Percentiles rank a stretch among this genome's conserved stretches.
phyloP scores from a whole-genome alignment of 1,139 yeast genomes.

The Saccharomycopsis phalli region DNA sequence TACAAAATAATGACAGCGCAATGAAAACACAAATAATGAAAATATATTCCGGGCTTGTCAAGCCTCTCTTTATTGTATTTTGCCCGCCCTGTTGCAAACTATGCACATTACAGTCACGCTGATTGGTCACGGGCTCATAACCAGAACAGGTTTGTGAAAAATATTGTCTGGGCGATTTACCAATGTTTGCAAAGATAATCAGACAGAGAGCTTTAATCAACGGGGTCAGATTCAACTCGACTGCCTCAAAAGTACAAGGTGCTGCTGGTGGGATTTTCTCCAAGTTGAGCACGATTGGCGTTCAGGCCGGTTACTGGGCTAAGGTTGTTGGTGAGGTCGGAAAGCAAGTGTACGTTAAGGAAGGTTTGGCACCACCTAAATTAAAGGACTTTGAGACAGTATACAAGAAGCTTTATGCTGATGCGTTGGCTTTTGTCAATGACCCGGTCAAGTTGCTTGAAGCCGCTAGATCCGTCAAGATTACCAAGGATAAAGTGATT shows the following conservation, averaged over 20 bases:
- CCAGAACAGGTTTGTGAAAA: no score
- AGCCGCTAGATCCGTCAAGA: constrained; percentile 37
- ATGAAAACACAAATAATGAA: no score
- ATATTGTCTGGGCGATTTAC: no score
- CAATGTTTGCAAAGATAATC: no score
- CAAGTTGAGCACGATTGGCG: constrained; percentile 39
- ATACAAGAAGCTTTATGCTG: constrained; percentile 46
- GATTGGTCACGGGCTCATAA: no score
- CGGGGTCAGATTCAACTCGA: constrained; percentile 36
- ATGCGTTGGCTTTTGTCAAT: constrained; percentile 34
- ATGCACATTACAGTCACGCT: no score
- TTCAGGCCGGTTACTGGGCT: constrained; percentile 70
- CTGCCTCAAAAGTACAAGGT: constrained; percentile 27
- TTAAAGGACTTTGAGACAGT: constrained; percentile 69
- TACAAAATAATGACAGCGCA: no score
- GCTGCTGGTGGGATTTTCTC: constrained; percentile 42
- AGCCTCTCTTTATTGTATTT: no score
- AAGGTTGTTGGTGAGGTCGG: constrained; percentile 85
- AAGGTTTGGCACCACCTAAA: constrained; percentile 89
- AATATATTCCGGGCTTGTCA: no score
- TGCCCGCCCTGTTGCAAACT: no score
- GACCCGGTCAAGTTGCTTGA: constrained; percentile 34
- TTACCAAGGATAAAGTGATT: constrained; percentile 45
- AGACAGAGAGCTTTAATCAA: constrained; percentile 25
- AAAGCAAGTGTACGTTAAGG: constrained; percentile 83